Conservation (phyloP, 805 yeast species). For the Yamadazyma paraphyllophila region DNA sequence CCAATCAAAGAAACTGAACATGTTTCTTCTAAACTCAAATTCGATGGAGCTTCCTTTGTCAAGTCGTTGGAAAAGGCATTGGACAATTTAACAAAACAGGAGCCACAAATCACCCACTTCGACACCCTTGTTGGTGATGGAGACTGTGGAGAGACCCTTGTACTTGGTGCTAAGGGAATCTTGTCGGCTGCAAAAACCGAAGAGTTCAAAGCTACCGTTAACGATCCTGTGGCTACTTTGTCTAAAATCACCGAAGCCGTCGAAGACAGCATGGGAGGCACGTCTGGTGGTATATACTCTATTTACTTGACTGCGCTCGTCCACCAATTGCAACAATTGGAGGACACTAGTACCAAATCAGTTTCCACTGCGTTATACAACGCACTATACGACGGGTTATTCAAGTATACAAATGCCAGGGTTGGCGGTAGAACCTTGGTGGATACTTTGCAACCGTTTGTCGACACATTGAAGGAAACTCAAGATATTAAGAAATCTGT, state of each 20-base stretch:
- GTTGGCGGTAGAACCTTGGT: slow-evolving; percentile 85
- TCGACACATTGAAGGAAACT: slow-evolving; percentile 53
- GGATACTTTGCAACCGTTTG: slow-evolving; percentile 87
- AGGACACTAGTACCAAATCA: slow-evolving; percentile 32
- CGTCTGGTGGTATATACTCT: slow-evolving; percentile 91
- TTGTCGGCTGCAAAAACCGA: slow-evolving; percentile 47
- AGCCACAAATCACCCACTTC: slow-evolving; percentile 78
- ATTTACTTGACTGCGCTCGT: slow-evolving; percentile 80
- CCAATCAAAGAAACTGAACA: slow-evolving; percentile 25
- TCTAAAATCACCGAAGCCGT: slow-evolving; percentile 78
- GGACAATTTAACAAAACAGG: slow-evolving; percentile 37
- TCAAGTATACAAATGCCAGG: slow-evolving; percentile 85
- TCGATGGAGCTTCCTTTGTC: slow-evolving; percentile 47
- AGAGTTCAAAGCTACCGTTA: slow-evolving; percentile 24
- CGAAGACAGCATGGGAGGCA: slow-evolving; percentile 95
- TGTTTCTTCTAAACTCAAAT: slow-evolving; percentile 26
- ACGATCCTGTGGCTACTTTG: slow-evolving; percentile 57
- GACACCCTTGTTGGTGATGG: slow-evolving; percentile 96
- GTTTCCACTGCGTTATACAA: slow-evolving; percentile 50
- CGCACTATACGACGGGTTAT: slow-evolving; percentile 68
- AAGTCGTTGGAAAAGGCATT: slow-evolving; percentile 47
- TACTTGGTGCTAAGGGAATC: slow-evolving; percentile 76
- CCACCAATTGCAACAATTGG: slow-evolving; percentile 36
- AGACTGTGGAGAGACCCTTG: slow-evolving; percentile 92
- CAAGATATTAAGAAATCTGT: slow-evolving; percentile 60